Evolutionary conservation across 2,329 filamentous ascomycete species (phyloP).

Genomic region (Ophiostoma quercus): DNA sequence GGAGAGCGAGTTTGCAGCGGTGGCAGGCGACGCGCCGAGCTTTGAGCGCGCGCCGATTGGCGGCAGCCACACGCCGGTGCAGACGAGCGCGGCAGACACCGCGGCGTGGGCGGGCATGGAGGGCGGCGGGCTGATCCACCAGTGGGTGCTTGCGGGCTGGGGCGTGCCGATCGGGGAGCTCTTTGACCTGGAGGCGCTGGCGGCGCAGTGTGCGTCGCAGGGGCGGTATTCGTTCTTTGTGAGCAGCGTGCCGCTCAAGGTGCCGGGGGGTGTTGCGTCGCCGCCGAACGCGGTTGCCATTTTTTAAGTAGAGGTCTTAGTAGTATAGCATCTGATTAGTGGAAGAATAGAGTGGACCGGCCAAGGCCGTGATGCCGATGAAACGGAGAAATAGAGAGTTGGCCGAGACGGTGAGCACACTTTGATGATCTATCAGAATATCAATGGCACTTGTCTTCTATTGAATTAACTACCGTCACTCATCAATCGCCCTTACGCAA

Average conservation of each 20-base stretch:
- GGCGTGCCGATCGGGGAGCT: slow-evolving; percentile 48
- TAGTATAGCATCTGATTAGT: too few species aligned
- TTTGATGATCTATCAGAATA: too few species aligned
- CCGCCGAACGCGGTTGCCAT: slow-evolving; percentile 39
- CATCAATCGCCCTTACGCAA: too few species aligned
- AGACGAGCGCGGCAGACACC: not conserved
- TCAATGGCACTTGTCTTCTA: too few species aligned
- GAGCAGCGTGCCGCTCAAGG: slow-evolving; percentile 34
- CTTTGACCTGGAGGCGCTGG: slow-evolving; percentile 42
- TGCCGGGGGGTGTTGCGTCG: slow-evolving; percentile 37
- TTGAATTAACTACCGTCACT: too few species aligned
- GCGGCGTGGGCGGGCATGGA: slow-evolving; percentile 27
- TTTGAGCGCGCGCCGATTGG: slow-evolving; percentile 41
- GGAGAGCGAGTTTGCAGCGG: slow-evolving; percentile 42
- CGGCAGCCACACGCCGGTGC: slow-evolving; percentile 22
- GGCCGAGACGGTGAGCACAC: too few species aligned
- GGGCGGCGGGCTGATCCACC: slow-evolving; percentile 32
- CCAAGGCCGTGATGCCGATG: too few species aligned
- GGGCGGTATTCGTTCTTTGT: slow-evolving; percentile 41
- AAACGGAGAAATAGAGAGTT: too few species aligned
- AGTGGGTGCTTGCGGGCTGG: slow-evolving; percentile 46
- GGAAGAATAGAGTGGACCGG: too few species aligned
- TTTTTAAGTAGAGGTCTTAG: slow-evolving; percentile 31
- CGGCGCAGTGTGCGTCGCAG: slow-evolving; percentile 33
- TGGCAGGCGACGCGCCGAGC: slow-evolving; percentile 40